Base-by-base conservation (phyloP, 2,329 filamentous ascomycete species). In the Xylaria sp. region DNA sequence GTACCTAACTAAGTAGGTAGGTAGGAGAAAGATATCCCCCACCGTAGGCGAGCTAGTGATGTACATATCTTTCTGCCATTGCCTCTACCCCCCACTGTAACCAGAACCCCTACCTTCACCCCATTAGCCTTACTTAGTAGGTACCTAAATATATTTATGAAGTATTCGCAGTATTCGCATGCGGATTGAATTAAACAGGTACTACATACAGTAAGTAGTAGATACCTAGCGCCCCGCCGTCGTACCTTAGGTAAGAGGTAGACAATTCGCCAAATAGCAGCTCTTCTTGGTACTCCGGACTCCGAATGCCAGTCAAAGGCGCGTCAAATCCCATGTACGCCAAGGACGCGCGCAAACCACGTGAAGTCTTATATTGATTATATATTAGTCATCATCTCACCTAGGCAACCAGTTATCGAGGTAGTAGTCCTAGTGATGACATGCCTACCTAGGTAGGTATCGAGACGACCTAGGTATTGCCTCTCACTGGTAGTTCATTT, bases 1-100 rank as follows among this genome's bases (percentile, higher is more conserved):
- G 40, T 44, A 44, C 4, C 8, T 8, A 5, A 16, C 18, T 44
- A 12, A 21, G n/a, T n/a, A n/a, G 5, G 18, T 16, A 55, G 51
- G n/a, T 12, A 23, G 29, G 18, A 35, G 21, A 51, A 51, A 27
- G 1, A 53, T 27, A 29, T 35, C 63, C 63, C 55, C 63, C 55
- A 59, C 63, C 9, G 47, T 65, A 60, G 23, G 35, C 21, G 47
- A 44, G 40, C 44, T 42, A 29, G n/a, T 6, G 18, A 1, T 48
- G 10, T 60, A 23, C 40, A 21, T 23, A 44, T 48, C 27, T 40
- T 59, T 25, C 47, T 37, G 40, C 23, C 35, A 25, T 59, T 21
- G 27, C 13, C 10, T 25, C 9, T 53, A 50, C 62, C 48, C 62
- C 48, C 63, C 63, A 65, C 55, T n/a, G 37, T 65, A 65, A 23